Evolutionary conservation across 305 asterid genomes (phyloP).

Genomic region (Andrographis paniculata): DNA sequence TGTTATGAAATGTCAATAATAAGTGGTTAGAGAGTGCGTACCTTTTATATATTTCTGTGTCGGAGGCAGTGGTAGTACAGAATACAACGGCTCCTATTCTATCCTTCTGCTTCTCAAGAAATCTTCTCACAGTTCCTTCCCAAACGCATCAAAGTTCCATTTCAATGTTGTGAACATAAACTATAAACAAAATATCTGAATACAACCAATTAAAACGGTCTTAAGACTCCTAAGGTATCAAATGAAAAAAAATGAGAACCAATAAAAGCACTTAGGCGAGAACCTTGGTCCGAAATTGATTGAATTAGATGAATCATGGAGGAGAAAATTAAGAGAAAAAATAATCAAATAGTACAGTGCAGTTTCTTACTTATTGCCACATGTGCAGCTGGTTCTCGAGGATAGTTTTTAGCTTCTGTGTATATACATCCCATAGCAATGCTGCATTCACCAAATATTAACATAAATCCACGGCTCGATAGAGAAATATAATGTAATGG

Average conservation of each 20-base stretch:
- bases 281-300: slow-evolving; percentile 1
- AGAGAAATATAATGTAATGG: slow-evolving; percentile 18
- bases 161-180: neutral
- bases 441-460: slow-evolving; percentile 38
- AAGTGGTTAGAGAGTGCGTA: slow-evolving; percentile 8
- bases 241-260: slow-evolving; percentile 3
- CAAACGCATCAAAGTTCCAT: slow-evolving; percentile 14
- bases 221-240: neutral
- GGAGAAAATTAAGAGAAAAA: slow-evolving; percentile 3
- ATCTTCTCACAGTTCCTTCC: slow-evolving; percentile 84
- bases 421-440: slow-evolving; percentile 81
- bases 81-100: slow-evolving; percentile 52
- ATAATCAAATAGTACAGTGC: slow-evolving; percentile 2
- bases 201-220: too few relatives aligned
- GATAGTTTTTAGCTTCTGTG: slow-evolving; percentile 78
- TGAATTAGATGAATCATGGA: slow-evolving; percentile 4
- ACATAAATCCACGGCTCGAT: slow-evolving; percentile 13
- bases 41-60: slow-evolving; percentile 77
- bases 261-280: slow-evolving; percentile 4
- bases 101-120: slow-evolving; percentile 85
- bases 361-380: slow-evolving; percentile 74
- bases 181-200: neutral
- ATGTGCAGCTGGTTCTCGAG: slow-evolving; percentile 97
- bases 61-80: slow-evolving; percentile 58
- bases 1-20: neutral